phyloP scores from a whole-genome alignment of 108 stramenopile genomes.

The Skeletonema menzelii region DNA sequence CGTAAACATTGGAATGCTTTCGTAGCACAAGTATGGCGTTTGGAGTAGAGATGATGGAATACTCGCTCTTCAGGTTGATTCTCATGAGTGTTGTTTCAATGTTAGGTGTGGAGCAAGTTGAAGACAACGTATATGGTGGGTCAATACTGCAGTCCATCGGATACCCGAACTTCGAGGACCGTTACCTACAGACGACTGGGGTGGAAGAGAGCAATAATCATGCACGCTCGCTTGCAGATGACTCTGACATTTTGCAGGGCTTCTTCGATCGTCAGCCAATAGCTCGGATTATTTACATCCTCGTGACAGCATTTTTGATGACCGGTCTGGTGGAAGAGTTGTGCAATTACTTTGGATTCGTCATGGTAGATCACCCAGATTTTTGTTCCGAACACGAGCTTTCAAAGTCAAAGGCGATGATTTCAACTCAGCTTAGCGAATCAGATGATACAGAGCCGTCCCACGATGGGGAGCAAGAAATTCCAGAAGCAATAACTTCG shows the following conservation, averaged over 20 bases:
- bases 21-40: constrained; percentile 66
- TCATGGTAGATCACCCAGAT: constrained; percentile 78
- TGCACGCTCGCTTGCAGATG: constrained; percentile 18
- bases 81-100: constrained; percentile 37
- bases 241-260: constrained; percentile 30
- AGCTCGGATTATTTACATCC: constrained; percentile 57
- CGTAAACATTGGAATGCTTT: too few species aligned
- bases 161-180: too few species aligned
- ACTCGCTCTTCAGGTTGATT: constrained; percentile 37
- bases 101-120: constrained; percentile 53
- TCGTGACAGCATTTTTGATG: constrained; percentile 60
- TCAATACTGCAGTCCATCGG: too few species aligned
- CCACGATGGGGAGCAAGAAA: constrained; percentile 3
- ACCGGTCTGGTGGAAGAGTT: constrained; percentile 79
- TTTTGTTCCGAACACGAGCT: constrained; percentile 62
- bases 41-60: constrained; percentile 59
- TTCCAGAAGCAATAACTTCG: neutral
- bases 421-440: constrained; percentile 13
- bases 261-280: constrained; percentile 56
- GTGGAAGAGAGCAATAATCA: constrained; percentile 1
- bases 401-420: constrained; percentile 42
- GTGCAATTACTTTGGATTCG: constrained; percentile 83
- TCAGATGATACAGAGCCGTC: constrained; percentile 17
- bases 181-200: neutral
- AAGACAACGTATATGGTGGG: constrained; percentile 48